These are phyloP conservation scores for Allodekkera sacchari DNA, from an alignment of 805 yeast genomes.

Conservation along the genomic window DNA sequence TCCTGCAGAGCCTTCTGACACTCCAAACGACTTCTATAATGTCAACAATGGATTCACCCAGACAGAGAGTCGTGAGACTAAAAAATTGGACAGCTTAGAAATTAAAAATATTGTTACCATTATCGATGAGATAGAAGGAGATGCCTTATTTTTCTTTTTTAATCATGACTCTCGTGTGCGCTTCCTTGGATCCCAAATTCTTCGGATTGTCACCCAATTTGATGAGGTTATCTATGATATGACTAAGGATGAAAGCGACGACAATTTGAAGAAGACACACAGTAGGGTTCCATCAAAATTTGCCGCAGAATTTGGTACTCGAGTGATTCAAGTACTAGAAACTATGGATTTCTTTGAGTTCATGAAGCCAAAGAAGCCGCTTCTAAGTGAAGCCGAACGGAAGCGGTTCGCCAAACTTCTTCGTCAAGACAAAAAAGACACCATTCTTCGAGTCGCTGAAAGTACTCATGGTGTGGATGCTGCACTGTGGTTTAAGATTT, in stretches of 20 bases:
- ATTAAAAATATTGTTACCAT: constrained; percentile 74
- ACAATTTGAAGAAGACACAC: constrained; percentile 29
- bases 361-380: constrained; percentile 41
- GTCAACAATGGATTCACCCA: constrained; percentile 27
- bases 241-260: constrained; percentile 15
- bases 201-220: constrained; percentile 75
- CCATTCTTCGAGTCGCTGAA: constrained; percentile 73
- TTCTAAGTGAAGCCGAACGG: constrained; percentile 69
- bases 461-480: constrained; percentile 93
- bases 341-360: constrained; percentile 58
- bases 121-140: constrained; percentile 93
- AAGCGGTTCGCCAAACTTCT: constrained; percentile 59
- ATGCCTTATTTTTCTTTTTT: constrained; percentile 84
- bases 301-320: constrained; percentile 71
- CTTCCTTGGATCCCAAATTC: constrained; percentile 63
- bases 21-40: constrained; percentile 26
- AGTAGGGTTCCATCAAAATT: constrained; percentile 58
- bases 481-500: constrained; percentile 89
- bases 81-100: constrained; percentile 56
- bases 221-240: constrained; percentile 68
- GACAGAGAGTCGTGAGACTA: constrained; percentile 34
- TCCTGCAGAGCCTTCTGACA: constrained; percentile 14
- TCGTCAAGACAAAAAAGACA: constrained; percentile 48
- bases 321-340: constrained; percentile 71
- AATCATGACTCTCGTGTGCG: constrained; percentile 77